phyloP scores from a whole-genome alignment of 768 basidiomycete genomes.

The Holtermannia corniformis region DNA sequence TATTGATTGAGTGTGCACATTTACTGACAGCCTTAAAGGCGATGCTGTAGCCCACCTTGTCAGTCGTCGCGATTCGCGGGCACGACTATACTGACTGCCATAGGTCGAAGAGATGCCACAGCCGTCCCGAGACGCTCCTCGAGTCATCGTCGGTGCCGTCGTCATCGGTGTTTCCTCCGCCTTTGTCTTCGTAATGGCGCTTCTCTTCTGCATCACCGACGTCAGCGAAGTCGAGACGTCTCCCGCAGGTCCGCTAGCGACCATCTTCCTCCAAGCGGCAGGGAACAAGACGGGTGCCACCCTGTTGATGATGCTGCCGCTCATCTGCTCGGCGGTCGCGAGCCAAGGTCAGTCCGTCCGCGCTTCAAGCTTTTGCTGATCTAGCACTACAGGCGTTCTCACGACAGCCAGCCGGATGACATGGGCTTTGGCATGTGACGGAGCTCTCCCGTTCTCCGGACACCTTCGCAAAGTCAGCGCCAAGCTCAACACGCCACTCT shows the following conservation, averaged over 20 bases:
- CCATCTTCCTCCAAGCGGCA: neutral
- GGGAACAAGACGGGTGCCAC: neutral
- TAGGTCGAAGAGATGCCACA: slow-evolving; percentile 34
- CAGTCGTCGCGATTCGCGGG: too few species aligned
- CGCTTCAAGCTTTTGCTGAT: neutral
- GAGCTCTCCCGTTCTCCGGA: neutral
- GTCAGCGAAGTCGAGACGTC: slow-evolving; percentile 8
- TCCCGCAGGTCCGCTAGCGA: neutral
- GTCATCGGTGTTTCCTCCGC: slow-evolving; percentile 21
- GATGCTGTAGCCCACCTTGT: neutral
- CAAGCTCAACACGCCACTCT: neutral
- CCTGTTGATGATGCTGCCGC: neutral
- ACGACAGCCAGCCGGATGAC: neutral
- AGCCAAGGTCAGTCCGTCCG: neutral
- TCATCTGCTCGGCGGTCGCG: neutral
- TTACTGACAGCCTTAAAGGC: neutral
- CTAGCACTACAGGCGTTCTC: neutral
- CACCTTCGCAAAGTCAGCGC: neutral
- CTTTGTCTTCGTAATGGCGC: slow-evolving; percentile 25
- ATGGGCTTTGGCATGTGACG: neutral
- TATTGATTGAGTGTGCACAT: too few species aligned
- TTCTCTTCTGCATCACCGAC: slow-evolving; percentile 28
- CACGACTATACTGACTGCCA: slow-evolving; percentile 32
- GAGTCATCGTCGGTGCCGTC: slow-evolving; percentile 26
- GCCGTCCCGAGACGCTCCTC: slow-evolving; percentile 26